Percentiles rank a stretch among this genome's conserved stretches.
Evolutionary conservation across 1,284 basidiomycete species (phyloP).

Genomic region (Moesziomyces parantarcticus): DNA sequence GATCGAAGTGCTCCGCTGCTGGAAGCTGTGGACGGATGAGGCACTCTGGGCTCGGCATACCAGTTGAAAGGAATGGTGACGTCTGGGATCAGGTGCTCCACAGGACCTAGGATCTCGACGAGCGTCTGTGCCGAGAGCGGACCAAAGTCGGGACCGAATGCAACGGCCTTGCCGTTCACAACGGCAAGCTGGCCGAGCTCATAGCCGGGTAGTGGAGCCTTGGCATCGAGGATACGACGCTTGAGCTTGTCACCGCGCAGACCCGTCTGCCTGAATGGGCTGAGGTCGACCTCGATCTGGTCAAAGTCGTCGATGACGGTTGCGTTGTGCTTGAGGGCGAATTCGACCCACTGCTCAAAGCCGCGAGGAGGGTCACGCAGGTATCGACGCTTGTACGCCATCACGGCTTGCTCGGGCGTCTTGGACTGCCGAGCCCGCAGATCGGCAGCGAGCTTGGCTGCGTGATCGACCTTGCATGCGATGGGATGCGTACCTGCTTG

Average conservation of each 20-base stretch:
- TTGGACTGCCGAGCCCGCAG: constrained; percentile 24
- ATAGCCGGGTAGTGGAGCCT: constrained; percentile 4
- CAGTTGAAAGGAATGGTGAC: constrained; percentile 34
- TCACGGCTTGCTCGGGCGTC: constrained; percentile 17
- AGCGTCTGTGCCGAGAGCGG: constrained; percentile 22
- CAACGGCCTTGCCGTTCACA: constrained; percentile 13
- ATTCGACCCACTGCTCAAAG: constrained; percentile 22
- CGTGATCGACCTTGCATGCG: constrained; percentile 29
- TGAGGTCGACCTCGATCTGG: constrained; percentile 30
- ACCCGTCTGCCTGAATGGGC: constrained; percentile 15
- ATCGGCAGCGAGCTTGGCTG: constrained; percentile 19
- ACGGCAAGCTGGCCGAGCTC: constrained; percentile 22
- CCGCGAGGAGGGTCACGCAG: constrained; percentile 18
- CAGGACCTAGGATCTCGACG: constrained; percentile 18
- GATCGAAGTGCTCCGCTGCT: background rate
- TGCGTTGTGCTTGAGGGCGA: constrained; percentile 25
- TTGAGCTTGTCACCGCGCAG: constrained; percentile 25
- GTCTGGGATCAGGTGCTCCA: constrained; percentile 28
- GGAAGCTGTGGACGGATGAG: background rate
- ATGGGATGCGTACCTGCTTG: constrained; percentile 13
- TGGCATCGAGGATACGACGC: constrained; percentile 29
- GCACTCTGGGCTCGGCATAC: constrained; percentile 29
- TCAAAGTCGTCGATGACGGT: constrained; percentile 40
- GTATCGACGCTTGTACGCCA: constrained; percentile 24
- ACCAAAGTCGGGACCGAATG: constrained; percentile 19